Evolutionary conservation across 257 asterid species (phyloP), one percentile per base, ranked within the genome.

Genomic region (Solanum chilense): DNA sequence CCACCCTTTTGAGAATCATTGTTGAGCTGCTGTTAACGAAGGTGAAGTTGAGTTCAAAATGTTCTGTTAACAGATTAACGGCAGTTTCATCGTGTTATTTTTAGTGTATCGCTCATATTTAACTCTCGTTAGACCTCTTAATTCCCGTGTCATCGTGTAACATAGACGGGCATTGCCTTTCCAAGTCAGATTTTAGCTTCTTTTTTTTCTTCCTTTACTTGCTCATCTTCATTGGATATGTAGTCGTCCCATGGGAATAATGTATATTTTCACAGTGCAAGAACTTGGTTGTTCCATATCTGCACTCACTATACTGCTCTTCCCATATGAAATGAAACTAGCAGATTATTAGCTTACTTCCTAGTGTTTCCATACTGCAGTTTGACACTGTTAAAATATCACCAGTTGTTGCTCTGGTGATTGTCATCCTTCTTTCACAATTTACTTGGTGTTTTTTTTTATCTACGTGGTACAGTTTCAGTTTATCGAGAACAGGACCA

Each of bases 21-120:
- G 69, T 49, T 25, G 85, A 11, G 69, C 69, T 49, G 45, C 69
- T 49, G 84, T 47, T 18, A 81, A 20, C 45, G 12, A 81, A 81
- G 85, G 85, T 81, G 45, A 81, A 23, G 41, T 49, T 81, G 42
- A 49, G 85, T 29, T 49, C 69, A 49, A 29, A 37, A 81, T n/a
- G 69, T 49, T 80, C 11, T 49, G 18, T 29, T 47, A 81, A 18
- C 69, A 29, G 69, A 47, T 47, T 16, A 49, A 49, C 18, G 45
- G 45, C 68, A 29, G 45, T 52, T 76, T 49, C 66, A 16, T 80
- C 85, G 18, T 80, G 85, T 27, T 73, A 6, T 76, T 42, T n/a
- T 44, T 2, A 78, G 64, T 78, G 84, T 49, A 15, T 78, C 41
- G 10, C 3, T 16, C 27, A 16, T 45, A 27, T 5, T 45, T 66